Evolutionary conservation across 2,329 filamentous ascomycete genomes (phyloP), one percentile per base, ranked within the genome.

Genomic region (Dendryphion nanum): DNA sequence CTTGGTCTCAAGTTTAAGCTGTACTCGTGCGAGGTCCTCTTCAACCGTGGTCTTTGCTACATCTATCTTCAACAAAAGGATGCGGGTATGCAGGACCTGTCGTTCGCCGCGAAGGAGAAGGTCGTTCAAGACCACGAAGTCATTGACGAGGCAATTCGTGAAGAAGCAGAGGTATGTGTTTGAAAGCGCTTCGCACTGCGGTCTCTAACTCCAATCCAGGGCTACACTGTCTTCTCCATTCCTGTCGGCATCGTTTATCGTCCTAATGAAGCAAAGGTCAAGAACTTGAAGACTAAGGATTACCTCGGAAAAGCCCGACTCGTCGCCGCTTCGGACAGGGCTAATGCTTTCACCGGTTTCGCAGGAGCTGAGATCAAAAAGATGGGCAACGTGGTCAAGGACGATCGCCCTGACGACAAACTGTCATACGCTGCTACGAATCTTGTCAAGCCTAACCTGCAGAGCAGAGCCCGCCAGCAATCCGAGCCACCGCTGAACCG

Each of bases 171-270:
- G 77, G 89, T 93, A 75, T 33, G 35, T 32, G 8, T 8, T 29
- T 18, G 8, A 12, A 3, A 18, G 3, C 24, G 6, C 12, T 18
- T 18, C 12, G 15, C 32, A n/a, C 14, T 35, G 19, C 14, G 23
- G 19, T 6, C 2, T 4, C 38, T 56, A 19, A 19, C 18, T 12
- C 18, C 18, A 19, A 12, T 16, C 20, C 20, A 95, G 86, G 93
- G 91, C 32, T 98, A 98, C 62, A 97, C 93, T 1, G 93, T 98
- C 29, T 98, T 98, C 70, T 97, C 90, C 0, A 97, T 97, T 37
- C 93, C 93, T 1, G 90, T 97, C 10, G 93, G 93, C 17, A 87
- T 96, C 20, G 80, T 98, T 13, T 98, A 97, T 68, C 78, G 93
- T 41, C 93, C 93, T 16, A 97, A 96, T 62, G 90, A 95, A 58